Percentiles rank a stretch among this genome's conserved stretches.
Evolutionary conservation across 768 basidiomycete genomes (phyloP).

Genomic region (Gautieria morchelliformis): DNA sequence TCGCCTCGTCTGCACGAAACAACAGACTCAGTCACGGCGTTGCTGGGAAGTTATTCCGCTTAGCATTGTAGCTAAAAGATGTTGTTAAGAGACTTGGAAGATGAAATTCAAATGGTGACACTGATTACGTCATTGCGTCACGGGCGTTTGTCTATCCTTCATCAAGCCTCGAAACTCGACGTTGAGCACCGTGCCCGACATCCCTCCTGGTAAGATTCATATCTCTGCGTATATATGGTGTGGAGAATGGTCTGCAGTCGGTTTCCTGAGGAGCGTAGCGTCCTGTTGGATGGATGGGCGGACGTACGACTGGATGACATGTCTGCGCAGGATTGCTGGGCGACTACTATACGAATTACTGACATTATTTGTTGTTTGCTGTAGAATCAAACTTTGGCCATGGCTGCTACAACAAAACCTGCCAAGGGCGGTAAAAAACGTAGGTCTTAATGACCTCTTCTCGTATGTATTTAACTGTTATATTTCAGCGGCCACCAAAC

Average conservation of each 20-base stretch:
- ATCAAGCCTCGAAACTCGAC: conserved; percentile 9
- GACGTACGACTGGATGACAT: conserved; percentile 1
- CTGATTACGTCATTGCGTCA: neutral
- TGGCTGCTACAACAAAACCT: conserved; percentile 9
- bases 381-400: neutral
- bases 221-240: neutral
- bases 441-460: neutral
- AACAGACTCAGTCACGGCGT: too few species aligned
- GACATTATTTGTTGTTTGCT: neutral
- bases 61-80: too few species aligned
- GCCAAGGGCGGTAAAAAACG: conserved; percentile 10
- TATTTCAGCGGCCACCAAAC: conserved; percentile 16
- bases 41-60: too few species aligned
- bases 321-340: neutral
- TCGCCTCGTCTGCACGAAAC: too few species aligned
- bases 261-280: neutral
- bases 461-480: neutral
- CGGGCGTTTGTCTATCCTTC: neutral
- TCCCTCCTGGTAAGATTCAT: conserved; percentile 22
- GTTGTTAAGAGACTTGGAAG: too few species aligned
- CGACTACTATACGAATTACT: neutral
- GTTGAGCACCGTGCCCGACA: conserved; percentile 13
- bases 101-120: too few species aligned
- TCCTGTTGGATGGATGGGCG: conserved; percentile 11
- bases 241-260: conserved; percentile 1